phyloP scores from a whole-genome alignment of 2,329 filamentous ascomycete species.

The Colletotrichum incanum region DNA sequence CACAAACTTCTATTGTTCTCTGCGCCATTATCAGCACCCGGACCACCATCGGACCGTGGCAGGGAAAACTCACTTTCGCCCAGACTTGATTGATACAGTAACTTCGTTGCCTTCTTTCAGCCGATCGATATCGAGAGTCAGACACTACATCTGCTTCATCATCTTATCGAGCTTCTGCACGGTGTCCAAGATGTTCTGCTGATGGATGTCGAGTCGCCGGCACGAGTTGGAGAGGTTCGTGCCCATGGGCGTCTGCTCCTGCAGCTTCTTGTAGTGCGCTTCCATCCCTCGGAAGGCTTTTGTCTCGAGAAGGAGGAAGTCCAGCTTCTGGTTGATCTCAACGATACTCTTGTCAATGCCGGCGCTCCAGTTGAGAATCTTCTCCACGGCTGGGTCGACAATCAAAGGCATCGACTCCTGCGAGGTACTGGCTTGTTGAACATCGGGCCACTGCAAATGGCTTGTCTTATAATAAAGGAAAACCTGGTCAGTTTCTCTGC shows the following conservation, averaged over 20 bases:
- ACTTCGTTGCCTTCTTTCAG: constrained; percentile 18
- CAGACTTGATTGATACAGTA: constrained; percentile 28
- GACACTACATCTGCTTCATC: constrained; percentile 1
- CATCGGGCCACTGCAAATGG: neutral
- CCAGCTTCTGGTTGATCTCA: constrained; percentile 26
- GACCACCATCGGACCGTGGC: too few relatives aligned
- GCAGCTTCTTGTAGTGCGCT: constrained; percentile 7
- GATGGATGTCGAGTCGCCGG: constrained; percentile 20
- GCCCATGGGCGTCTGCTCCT: constrained; percentile 16
- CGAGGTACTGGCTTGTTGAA: neutral
- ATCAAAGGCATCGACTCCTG: neutral
- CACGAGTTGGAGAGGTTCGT: constrained; percentile 28
- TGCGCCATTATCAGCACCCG: neutral
- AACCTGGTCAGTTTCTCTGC: neutral
- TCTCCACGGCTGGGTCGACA: neutral
- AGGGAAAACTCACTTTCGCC: neutral
- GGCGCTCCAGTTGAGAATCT: constrained; percentile 21
- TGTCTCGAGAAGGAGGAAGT: constrained; percentile 20
- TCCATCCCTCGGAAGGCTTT: constrained; percentile 25
- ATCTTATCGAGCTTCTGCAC: constrained; percentile 8
- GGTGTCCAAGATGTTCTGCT: constrained; percentile 1
- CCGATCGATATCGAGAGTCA: constrained; percentile 12
- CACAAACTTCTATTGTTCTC: neutral
- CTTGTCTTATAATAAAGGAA: neutral
- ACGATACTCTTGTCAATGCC: constrained; percentile 1